A percentile compares a stretch with the other conserved stretches of the same genome.
These are phyloP conservation scores for Coemansia sp. DNA, from an alignment of 192 early-diverging fungal genomes.

Conservation along the genomic window DNA sequence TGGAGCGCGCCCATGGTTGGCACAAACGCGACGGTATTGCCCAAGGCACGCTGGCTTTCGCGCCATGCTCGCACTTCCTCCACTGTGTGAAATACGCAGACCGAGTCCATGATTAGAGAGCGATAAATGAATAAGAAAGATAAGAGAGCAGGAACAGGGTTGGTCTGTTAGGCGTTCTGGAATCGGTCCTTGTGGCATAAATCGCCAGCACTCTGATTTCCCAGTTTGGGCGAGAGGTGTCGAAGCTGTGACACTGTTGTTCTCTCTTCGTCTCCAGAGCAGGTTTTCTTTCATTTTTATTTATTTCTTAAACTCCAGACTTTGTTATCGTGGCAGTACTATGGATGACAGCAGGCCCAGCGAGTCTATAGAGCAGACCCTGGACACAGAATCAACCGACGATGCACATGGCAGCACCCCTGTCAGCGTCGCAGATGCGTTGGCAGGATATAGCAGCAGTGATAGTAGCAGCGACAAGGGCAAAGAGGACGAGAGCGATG, in stretches of 20 bases:
- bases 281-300: neutral
- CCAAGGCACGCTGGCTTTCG: constrained; percentile 46
- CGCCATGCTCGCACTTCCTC: constrained; percentile 73
- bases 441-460: neutral
- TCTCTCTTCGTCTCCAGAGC: neutral
- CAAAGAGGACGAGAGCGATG: constrained; percentile 2
- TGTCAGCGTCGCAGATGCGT: neutral
- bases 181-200: neutral
- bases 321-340: neutral
- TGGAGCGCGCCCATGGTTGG: constrained; percentile 99
- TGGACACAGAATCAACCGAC: neutral
- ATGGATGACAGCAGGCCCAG: neutral
- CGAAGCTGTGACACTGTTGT: neutral
- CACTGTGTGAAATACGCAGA: constrained; percentile 66
- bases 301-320: neutral
- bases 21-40: constrained; percentile 81
- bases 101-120: neutral
- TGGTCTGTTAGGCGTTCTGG: neutral
- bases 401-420: neutral
- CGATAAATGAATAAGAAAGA: neutral
- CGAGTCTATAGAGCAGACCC: neutral
- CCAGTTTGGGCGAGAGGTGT: too few relatives aligned
- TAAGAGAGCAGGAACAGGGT: neutral
- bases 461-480: neutral
- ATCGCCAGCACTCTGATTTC: neutral